Conservation (phyloP, 805 yeast genomes). For the Clavispora asparagi region DNA sequence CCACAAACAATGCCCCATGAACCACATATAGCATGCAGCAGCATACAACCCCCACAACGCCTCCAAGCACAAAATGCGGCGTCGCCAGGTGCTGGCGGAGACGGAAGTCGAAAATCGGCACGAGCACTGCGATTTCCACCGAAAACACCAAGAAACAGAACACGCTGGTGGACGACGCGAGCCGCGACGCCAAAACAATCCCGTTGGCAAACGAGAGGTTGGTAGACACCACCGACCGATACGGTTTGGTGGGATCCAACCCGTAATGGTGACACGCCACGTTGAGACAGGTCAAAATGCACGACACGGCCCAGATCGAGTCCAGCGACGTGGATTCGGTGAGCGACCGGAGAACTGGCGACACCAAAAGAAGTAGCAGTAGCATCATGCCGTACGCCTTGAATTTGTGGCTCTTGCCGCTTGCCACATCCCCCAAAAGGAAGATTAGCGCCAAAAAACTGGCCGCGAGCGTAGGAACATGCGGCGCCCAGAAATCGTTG, state of each 20-base stretch:
- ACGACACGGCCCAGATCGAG: conserved; percentile 89
- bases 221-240: conserved; percentile 62
- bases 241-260: conserved; percentile 35
- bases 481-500: conserved; percentile 45
- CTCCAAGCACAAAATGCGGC: conserved; percentile 19
- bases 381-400: conserved; percentile 68
- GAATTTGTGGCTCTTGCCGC: conserved; percentile 16
- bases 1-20: conserved; percentile 39
- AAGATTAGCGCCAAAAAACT: conserved; percentile 28
- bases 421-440: conserved; percentile 15
- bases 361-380: conserved; percentile 66
- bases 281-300: conserved; percentile 70
- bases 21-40: conserved; percentile 24
- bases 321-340: conserved; percentile 88
- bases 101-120: conserved; percentile 66
- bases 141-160: conserved; percentile 78
- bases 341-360: conserved; percentile 86
- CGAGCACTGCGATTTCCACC: conserved; percentile 63
- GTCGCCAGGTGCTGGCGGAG: conserved; percentile 38
- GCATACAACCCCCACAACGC: conserved; percentile 22
- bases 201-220: conserved; percentile 82
- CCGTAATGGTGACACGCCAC: conserved; percentile 66
- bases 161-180: conserved; percentile 67
- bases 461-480: conserved; percentile 30
- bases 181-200: conserved; percentile 84